Evolutionary conservation across 345 rosid species (phyloP), one percentile per base, ranked within the genome.

Genomic region (Gossypium bickii): DNA sequence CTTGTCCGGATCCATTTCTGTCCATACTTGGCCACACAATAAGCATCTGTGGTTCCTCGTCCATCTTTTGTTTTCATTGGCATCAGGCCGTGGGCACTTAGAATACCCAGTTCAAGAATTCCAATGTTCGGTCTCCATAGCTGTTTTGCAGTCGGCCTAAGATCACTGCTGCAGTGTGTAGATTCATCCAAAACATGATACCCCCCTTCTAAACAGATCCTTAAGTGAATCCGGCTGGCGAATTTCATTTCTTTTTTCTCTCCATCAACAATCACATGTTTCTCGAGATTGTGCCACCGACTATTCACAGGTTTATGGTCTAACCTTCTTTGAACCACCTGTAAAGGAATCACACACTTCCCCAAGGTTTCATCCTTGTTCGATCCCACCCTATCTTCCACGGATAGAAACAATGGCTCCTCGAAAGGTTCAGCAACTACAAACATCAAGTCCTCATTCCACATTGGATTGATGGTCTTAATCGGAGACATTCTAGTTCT

Each of bases 161-260:
- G 86, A 81, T 95, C 97, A 49, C 99, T 95, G 76, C 97, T 95
- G 78, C 90, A 88, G 79, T 93, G 97, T 4, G 99, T 95, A 12
- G 99, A 95, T 79, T 95, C 99, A 76, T 95, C 99, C 70, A 95
- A 84, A 85, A 95, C 98, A 83, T 95, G 99, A 82, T 95, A 93
- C 1, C 99, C 99, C 12, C 99, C 99, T 70, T 95, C 99, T 77
- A 95, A 83, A 80, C 91, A 91, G 72, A 89, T 76, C 79, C 99
- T 80, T 78, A 87, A 76, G 80, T 95, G 99, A 80, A 95, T 91
- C 86, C 93, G 84, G 75, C 94, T 93, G 0, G 99, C 85, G 74
- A 95, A 95, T 78, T 93, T 95, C 2, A 81, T 80, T 82, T 88
- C 92, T 78, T 91, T 90, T 60, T 87, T 88, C 79, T 91, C 98